Evolutionary conservation across 176 grass and related monocot genomes (phyloP).

Genomic region (Areca catechu): DNA sequence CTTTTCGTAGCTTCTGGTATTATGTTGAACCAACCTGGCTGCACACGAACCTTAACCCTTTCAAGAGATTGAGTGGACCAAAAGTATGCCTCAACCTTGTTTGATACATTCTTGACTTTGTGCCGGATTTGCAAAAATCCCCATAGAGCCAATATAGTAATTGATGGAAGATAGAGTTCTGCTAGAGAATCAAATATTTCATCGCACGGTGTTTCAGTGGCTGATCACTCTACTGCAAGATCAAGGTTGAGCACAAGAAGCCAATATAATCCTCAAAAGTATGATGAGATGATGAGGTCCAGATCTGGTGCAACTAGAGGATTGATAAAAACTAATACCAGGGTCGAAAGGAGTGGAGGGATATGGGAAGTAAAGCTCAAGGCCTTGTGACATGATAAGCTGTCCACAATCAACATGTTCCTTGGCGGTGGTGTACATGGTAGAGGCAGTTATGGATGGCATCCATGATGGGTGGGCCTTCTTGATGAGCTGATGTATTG

Average conservation of each 20-base stretch:
- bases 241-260: slow-evolving; percentile 37
- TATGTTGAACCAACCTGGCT: slow-evolving; percentile 39
- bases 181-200: background rate
- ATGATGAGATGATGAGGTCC: slow-evolving; percentile 27
- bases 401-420: slow-evolving; percentile 15
- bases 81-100: slow-evolving; percentile 37
- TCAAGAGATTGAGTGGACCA: slow-evolving; percentile 14
- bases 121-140: slow-evolving; percentile 19
- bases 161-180: slow-evolving; percentile 51
- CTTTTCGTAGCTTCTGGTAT: background rate
- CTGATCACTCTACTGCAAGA: background rate
- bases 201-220: slow-evolving; percentile 20
- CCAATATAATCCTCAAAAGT: slow-evolving; percentile 33
- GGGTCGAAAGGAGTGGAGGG: slow-evolving; percentile 39
- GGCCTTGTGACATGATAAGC: slow-evolving; percentile 35
- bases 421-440: slow-evolving; percentile 32
- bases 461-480: slow-evolving; percentile 33
- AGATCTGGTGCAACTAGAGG: slow-evolving; percentile 29
- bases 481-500: slow-evolving; percentile 22
- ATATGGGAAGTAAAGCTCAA: slow-evolving; percentile 8
- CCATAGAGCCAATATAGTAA: slow-evolving; percentile 34
- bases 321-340: slow-evolving; percentile 38
- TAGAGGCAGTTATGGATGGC: slow-evolving; percentile 33
- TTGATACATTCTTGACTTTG: slow-evolving; percentile 31
- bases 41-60: slow-evolving; percentile 24